Evolutionary conservation across 805 yeast genomes (phyloP).

Genomic region (Debaryomyces hansenii): DNA sequence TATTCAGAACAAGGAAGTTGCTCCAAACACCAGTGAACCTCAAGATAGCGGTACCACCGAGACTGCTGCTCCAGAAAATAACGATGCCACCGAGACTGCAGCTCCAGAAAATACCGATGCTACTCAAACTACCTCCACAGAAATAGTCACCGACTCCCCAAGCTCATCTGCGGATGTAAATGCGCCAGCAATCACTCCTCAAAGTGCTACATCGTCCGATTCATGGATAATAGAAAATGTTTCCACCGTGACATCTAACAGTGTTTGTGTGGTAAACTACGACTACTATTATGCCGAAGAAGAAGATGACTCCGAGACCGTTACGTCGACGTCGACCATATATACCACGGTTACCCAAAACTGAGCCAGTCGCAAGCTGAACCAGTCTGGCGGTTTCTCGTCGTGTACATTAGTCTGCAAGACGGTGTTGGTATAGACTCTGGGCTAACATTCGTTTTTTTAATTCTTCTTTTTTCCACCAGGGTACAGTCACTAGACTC

Average conservation of each 20-base stretch:
- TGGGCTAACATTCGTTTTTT: too few relatives aligned
- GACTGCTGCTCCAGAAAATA: slow-evolving; percentile 9
- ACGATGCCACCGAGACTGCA: slow-evolving; percentile 9
- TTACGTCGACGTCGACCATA: slow-evolving; percentile 39
- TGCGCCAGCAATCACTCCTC: slow-evolving; percentile 30
- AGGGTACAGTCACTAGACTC: too few relatives aligned
- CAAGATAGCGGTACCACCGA: slow-evolving; percentile 6
- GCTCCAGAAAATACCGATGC: slow-evolving; percentile 10
- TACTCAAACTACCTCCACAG: slow-evolving; percentile 14
- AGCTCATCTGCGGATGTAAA: slow-evolving; percentile 7
- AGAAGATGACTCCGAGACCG: slow-evolving; percentile 30
- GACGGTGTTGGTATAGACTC: too few relatives aligned
- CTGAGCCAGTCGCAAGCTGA: neutral
- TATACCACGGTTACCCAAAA: slow-evolving; percentile 32
- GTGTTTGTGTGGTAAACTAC: slow-evolving; percentile 37
- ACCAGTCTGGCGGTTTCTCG: too few relatives aligned
- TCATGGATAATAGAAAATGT: slow-evolving; percentile 36
- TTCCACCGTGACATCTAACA: slow-evolving; percentile 27
- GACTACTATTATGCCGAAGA: slow-evolving; percentile 34
- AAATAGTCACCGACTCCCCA: slow-evolving; percentile 11
- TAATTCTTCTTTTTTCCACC: too few relatives aligned
- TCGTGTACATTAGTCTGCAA: too few relatives aligned
- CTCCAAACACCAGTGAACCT: slow-evolving; percentile 7
- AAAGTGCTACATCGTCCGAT: slow-evolving; percentile 23
- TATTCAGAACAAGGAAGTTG: slow-evolving; percentile 15